Conservation (phyloP, 257 asterid genomes). For the Buddleja alternifolia region DNA sequence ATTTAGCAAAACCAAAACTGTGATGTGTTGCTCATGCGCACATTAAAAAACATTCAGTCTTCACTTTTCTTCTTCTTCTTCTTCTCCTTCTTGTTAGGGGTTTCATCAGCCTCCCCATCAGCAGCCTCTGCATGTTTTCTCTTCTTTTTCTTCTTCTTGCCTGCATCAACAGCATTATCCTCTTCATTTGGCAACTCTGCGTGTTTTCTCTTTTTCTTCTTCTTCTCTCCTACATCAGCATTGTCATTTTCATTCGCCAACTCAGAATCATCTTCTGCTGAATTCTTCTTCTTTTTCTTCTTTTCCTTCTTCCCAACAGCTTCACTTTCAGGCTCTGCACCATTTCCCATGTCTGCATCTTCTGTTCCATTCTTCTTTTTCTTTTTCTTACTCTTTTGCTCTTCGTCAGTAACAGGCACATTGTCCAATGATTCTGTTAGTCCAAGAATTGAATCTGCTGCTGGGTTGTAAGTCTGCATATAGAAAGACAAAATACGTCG, state of each 20-base stretch:
- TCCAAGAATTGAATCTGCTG: conserved; percentile 69
- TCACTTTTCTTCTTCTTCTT: conserved; percentile 61
- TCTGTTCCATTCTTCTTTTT: conserved; percentile 46
- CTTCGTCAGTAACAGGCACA: conserved; percentile 36
- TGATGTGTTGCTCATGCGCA: conserved; percentile 28
- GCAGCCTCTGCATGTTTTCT: conserved; percentile 56
- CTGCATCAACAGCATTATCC: conserved; percentile 35
- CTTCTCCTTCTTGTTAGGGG: conserved; percentile 42
- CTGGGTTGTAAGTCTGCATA: conserved; percentile 71
- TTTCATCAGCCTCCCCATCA: conserved; percentile 40
- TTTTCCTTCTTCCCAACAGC: conserved; percentile 48
- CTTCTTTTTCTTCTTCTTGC: conserved; percentile 68
- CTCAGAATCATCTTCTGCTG: conserved; percentile 28
- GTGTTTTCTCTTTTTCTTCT: conserved; percentile 57
- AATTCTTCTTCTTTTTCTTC: conserved; percentile 54
- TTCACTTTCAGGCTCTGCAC: conserved; percentile 43
- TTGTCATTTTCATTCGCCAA: conserved; percentile 27
- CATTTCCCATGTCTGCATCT: conserved; percentile 26
- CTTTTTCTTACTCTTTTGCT: conserved; percentile 48
- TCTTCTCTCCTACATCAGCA: conserved; percentile 34
- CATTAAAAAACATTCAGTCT: conserved; percentile 33
- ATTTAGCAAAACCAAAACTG: conserved; percentile 35
- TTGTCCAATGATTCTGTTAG: conserved; percentile 43
- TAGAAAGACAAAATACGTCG: not conserved
- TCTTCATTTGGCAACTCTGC: conserved; percentile 35